phyloP scores from a whole-genome alignment of 495 filamentous ascomycete genomes.

The Chaetomium tenue region DNA sequence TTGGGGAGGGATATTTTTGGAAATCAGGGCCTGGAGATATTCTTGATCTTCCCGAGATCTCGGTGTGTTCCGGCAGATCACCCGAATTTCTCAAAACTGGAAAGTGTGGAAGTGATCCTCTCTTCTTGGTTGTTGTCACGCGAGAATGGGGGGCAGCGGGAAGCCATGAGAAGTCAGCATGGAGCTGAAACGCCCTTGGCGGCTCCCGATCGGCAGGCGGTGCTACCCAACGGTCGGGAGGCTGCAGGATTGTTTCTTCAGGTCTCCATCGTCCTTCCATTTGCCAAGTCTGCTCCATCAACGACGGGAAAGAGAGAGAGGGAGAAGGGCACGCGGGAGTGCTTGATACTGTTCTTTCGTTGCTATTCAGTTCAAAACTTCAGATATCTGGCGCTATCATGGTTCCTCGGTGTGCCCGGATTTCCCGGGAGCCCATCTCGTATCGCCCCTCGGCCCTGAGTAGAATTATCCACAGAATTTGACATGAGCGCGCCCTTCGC shows the following conservation, averaged over 20 bases:
- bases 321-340: too few relatives aligned
- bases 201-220: conserved; percentile 3
- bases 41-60: neutral
- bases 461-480: neutral
- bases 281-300: neutral
- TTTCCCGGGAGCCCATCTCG: too few relatives aligned
- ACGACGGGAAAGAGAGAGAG: neutral
- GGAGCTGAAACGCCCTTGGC: conserved; percentile 5
- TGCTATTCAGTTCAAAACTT: too few relatives aligned
- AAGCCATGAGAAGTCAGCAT: neutral
- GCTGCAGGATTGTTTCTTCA: neutral
- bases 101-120: neutral
- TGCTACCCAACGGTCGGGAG: conserved; percentile 4
- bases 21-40: neutral
- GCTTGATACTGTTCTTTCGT: too few relatives aligned
- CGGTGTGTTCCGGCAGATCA: neutral
- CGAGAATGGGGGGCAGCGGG: neutral
- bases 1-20: neutral
- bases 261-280: neutral
- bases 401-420: too few relatives aligned
- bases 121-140: neutral
- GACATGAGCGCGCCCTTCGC: conserved; percentile 19
- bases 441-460: too few relatives aligned
- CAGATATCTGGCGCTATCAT: too few relatives aligned
- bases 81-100: neutral